Base-by-base conservation (phyloP, 2,329 filamentous ascomycete genomes). In the Alternaria triticina region DNA sequence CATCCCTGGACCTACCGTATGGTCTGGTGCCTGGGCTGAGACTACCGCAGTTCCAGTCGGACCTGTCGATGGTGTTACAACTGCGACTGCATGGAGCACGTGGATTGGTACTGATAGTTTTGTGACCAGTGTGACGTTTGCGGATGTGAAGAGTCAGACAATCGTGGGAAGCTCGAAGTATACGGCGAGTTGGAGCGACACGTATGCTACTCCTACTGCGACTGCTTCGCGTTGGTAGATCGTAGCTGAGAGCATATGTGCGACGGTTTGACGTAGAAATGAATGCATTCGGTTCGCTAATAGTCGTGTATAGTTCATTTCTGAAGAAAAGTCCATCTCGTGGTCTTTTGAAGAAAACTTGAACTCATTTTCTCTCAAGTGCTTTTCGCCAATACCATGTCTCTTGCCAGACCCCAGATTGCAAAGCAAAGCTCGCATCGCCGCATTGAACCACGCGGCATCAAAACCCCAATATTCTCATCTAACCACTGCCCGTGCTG, bases 1-100 rank as follows among this genome's bases (percentile, higher is more conserved):
- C 3, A 82, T 82, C 58, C 81, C 81, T 8, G 81, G 81, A 7
- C 81, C 81, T 9, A 75, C 77, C 2, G 76, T 80, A 6, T 81
- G 77, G 77, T 66, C 63, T 8, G 75, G 75, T 28, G 74, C 74
- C 5, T 75, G 71, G 71, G 63, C 71, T 7, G 70, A 77, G 56
- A 81, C 79, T 3, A 77, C 79, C 1, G 60, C 67, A 4, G 78
- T 80, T 2, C 65, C 70, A 6, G 64, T 78, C 0, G 74, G 76
- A 1, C 71, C 73, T 5, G 66, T 77, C 2, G 70, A 66, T 8
- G 79, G 73, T 3, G 67, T 62, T n/a, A 72, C 69, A 9, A 78
- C 70, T 1, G 64, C 67, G 22, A 61, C 67, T 13, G 64, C 72
- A 7, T 77, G 74, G 74, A 70, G 71, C 11, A 77, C 73, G 8